Conservation (phyloP, 345 rosid species). For the Camelina neglecta region DNA sequence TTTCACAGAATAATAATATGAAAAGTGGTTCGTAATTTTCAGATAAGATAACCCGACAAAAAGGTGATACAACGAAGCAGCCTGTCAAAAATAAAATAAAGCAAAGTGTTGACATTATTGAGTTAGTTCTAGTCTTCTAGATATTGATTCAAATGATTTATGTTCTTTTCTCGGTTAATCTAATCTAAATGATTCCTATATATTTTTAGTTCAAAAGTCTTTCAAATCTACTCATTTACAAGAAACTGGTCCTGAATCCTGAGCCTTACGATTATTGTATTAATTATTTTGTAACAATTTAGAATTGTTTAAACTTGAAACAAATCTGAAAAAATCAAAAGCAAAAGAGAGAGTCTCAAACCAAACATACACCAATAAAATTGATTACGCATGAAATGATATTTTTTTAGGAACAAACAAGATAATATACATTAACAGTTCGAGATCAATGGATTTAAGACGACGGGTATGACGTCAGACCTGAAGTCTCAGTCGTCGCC, state of each 20-base stretch:
- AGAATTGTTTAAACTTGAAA: constrained; percentile 4
- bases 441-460: constrained; percentile 21
- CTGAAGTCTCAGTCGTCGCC: constrained; percentile 36
- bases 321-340: not conserved
- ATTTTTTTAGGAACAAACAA: not conserved
- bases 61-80: not conserved
- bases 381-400: constrained; percentile 17
- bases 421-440: constrained; percentile 11
- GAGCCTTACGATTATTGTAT: not conserved
- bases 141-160: not conserved
- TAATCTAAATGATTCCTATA: constrained; percentile 3
- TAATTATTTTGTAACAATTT: not conserved
- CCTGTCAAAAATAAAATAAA: not conserved
- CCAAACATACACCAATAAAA: constrained; percentile 24
- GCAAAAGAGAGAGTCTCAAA: not conserved
- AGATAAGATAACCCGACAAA: not conserved
- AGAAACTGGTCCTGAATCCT: not conserved
- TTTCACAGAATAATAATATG: not conserved
- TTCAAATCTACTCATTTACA: not conserved
- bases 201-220: not conserved
- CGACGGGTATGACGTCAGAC: constrained; percentile 42
- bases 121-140: not conserved
- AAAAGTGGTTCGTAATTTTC: not conserved
- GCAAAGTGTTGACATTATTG: constrained; percentile 2
- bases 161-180: not conserved